Evolutionary conservation across 1,139 yeast species (phyloP).

Genomic region (Sugiyamaella castrensis): DNA sequence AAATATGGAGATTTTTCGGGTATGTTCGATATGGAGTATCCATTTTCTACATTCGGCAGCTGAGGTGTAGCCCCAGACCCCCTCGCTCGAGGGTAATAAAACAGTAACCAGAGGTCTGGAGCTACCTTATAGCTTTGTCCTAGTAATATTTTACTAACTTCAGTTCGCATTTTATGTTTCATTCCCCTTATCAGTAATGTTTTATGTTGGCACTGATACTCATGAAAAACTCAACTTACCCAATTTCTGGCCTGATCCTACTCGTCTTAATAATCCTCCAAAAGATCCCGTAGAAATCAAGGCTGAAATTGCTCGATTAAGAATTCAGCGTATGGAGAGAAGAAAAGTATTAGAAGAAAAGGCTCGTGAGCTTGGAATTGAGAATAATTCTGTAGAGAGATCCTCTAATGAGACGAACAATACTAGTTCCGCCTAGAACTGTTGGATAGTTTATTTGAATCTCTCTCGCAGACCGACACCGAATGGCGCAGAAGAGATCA

Average conservation of each 20-base stretch:
- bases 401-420: neutral
- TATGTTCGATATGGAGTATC: too few relatives aligned
- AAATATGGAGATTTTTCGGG: slow-evolving; percentile 62
- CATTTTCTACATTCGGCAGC: neutral
- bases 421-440: neutral
- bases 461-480: too few relatives aligned
- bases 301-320: slow-evolving; percentile 85
- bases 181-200: slow-evolving; percentile 86
- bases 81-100: too few relatives aligned
- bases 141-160: slow-evolving; percentile 3
- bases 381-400: slow-evolving; percentile 2
- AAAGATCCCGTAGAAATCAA: slow-evolving; percentile 90
- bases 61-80: too few relatives aligned
- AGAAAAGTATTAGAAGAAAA: slow-evolving; percentile 69
- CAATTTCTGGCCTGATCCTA: slow-evolving; percentile 98
- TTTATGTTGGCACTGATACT: slow-evolving; percentile 86
- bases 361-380: slow-evolving; percentile 59
- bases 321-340: slow-evolving; percentile 68
- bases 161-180: slow-evolving; percentile 81
- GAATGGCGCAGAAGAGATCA: too few relatives aligned
- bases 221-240: slow-evolving; percentile 86
- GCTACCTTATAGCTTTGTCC: neutral
- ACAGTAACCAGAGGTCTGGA: neutral
- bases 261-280: slow-evolving; percentile 83
- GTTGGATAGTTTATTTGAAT: too few relatives aligned